Evolutionary conservation across 1,139 yeast species (phyloP), one percentile per base, ranked within the genome.

Genomic region (Geotrichum restrictum): DNA sequence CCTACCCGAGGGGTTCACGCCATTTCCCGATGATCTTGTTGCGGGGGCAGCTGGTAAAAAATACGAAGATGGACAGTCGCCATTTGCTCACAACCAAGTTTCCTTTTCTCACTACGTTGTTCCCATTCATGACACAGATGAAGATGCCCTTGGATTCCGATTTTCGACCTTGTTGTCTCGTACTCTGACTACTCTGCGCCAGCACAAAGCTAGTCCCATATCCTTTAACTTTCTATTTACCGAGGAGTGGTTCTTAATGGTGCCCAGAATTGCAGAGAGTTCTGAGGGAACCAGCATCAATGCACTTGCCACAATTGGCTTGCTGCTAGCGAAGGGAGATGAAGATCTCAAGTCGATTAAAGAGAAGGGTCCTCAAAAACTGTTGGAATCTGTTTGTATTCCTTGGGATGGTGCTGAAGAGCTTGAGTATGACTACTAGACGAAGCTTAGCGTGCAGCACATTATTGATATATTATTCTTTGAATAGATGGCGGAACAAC

Each of bases 191-290:
- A 77, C 81, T 16, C 74, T 81, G 62, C 81, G 82, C 5, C 31
- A 33, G 8, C 27, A 59, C 64, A 16, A 56, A 44, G 31, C 53
- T 39, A 29, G 55, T 39, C 32, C 49, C 33, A 41, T 37, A 33
- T 84, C 94, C 31, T 91, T 88, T 70, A 93, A 93, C 65, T 80
- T 91, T 39, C 70, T 88, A 46, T 80, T 91, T 77, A 88, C 95
- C 39, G 81, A 82, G 52, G 77, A 81, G 51, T 91, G 93, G 85
- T 79, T 91, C 72, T 79, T 89, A 79, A 69, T 87, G 41, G 84
- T 89, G n/a, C 98, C 98, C 24, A 79, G 98, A 62, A 74, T 83
- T 3, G 64, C 65, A 38, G 58, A 59, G 8, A 69, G 62, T 41
- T 55, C 59, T 51, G 63, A 69, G 52, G 72, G 71, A 21, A 63